phyloP scores from a whole-genome alignment of 306 rosid genomes.

The Glycyrrhiza uralensis region DNA sequence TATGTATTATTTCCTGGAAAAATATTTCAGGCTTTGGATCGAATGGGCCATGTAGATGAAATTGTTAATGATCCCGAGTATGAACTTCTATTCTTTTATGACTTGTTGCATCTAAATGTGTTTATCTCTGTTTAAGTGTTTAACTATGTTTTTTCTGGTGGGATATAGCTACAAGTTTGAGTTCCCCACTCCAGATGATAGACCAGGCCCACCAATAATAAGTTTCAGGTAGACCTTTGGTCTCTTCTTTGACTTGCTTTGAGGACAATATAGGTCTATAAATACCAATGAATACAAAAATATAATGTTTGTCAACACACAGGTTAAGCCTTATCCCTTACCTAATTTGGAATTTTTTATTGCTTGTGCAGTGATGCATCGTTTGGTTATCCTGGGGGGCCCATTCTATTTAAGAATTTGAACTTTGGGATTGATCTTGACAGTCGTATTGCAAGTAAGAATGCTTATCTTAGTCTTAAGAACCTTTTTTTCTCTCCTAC shows the following conservation, averaged over 20 bases:
- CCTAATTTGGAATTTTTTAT: not conserved
- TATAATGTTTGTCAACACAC: not conserved
- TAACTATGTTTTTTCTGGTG: conserved; percentile 25
- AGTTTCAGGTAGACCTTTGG: conserved; percentile 74
- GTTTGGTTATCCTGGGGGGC: conserved; percentile 97
- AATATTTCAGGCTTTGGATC: conserved; percentile 76
- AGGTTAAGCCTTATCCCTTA: not conserved
- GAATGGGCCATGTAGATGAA: conserved; percentile 88
- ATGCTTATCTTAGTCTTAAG: conserved; percentile 14
- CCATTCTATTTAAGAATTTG: conserved; percentile 79
- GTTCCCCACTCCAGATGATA: conserved; percentile 99
- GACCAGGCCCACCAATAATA: conserved; percentile 98
- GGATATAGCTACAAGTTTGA: conserved; percentile 91
- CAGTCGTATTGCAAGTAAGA: conserved; percentile 98
- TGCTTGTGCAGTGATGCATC: conserved; percentile 85
- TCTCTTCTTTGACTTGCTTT: conserved; percentile 5
- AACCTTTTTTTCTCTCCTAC: not conserved
- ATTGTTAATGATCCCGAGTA: conserved; percentile 97
- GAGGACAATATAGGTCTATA: conserved; percentile 16
- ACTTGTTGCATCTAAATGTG: not conserved
- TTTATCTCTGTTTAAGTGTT: conserved; percentile 8
- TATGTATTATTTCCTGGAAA: conserved; percentile 9
- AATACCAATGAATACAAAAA: not conserved
- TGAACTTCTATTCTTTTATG: conserved; percentile 35
- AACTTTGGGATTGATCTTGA: conserved; percentile 98